Base-by-base conservation (phyloP, 2,329 filamentous ascomycete genomes). In the Botrytis pseudocinerea region DNA sequence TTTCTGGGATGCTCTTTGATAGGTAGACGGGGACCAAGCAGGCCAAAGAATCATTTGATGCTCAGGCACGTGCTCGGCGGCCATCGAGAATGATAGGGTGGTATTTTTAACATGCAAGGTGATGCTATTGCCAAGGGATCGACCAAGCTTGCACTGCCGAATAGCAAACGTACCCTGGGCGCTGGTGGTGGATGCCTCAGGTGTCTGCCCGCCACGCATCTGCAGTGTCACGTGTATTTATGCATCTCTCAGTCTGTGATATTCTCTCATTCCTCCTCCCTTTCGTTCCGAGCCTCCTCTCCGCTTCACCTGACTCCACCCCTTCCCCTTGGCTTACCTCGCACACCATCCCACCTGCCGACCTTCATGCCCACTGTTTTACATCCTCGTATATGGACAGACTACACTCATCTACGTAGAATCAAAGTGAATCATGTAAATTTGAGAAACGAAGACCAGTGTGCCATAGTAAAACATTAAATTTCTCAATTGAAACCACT, bases 71-170 rank as follows among this genome's bases (percentile, higher is more conserved):
- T 54, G 48, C 48, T n/a, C 14, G 48, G 48, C n/a, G 48, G 48
- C 48, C 48, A 54, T n/a, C 48, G 7, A 62, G 38, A 62, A 2
- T 42, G 60, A 62, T 62, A 62, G 35, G 60, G 35, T 25, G 1
- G 60, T 25, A 62, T 63, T 44, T 28, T 40, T 57, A 57, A 44
- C 38, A 63, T 63, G 63, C 46, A 51, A 66, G 61, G 40, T 63
- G 61, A 66, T 51, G 63, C 63, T 46, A 4, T 28, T 32, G 51
- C 51, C 51, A 57, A 66, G 48, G 63, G 63, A 66, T 66, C 44
- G 20, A 38, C 63, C 32, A 66, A 44, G 42, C 44, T 63, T 63
- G 61, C 38, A 63, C 61, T 63, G 61, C 61, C 61, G 61, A 63
- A 63, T 51, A 12, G 25, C n/a, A 12, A 14, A 54, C n/a, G n/a